phyloP scores from a whole-genome alignment of 305 asterid species.

The Rubia tinctorum region DNA sequence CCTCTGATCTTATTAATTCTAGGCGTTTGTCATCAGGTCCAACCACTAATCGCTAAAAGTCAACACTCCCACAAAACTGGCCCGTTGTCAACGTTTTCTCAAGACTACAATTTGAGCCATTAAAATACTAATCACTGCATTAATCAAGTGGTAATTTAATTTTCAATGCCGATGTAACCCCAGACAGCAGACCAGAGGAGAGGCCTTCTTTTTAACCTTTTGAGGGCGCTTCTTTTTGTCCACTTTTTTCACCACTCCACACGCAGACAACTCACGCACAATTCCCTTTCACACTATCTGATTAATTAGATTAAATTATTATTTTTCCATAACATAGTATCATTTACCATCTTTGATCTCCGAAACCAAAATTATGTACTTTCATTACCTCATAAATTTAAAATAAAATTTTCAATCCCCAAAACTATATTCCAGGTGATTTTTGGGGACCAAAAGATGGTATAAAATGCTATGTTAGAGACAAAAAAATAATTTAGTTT shows the following conservation, averaged over 20 bases:
- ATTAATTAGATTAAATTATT: no score
- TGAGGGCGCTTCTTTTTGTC: constrained; percentile 6
- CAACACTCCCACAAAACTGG: neutral
- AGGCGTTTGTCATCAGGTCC: constrained; percentile 10
- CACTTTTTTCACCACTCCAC: constrained; percentile 9
- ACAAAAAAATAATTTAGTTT: no score
- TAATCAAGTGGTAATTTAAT: neutral
- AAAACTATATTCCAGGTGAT: no score
- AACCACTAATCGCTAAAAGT: constrained; percentile 2
- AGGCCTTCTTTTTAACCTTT: constrained; percentile 16
- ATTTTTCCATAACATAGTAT: no score
- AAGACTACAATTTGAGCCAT: no score
- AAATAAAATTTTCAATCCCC: no score
- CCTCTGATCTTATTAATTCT: no score
- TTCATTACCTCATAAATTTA: no score
- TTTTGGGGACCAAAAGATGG: no score
- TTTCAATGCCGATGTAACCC: neutral
- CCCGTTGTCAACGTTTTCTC: neutral
- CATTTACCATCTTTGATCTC: no score
- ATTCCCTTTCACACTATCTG: neutral
- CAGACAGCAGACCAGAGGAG: constrained; percentile 5
- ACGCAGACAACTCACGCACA: constrained; percentile 16
- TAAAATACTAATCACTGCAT: neutral
- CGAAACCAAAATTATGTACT: no score
- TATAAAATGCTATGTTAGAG: no score